Percentiles rank a stretch among this genome's conserved stretches.
Conservation (phyloP, 257 asterid species). For the Rubia yunnanensis region DNA sequence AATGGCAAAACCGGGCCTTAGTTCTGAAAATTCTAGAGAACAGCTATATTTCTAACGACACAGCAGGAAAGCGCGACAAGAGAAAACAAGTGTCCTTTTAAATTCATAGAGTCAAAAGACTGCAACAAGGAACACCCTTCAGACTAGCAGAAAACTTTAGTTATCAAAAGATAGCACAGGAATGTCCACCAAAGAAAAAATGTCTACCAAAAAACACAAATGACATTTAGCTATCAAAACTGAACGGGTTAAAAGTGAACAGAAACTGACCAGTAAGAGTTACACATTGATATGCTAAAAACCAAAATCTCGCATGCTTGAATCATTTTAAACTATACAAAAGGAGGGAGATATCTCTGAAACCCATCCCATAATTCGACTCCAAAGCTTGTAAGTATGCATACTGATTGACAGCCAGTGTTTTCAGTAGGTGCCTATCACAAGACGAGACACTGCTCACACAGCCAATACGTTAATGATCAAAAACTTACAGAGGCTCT, state of each 20-base stretch:
- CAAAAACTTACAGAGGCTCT: not conserved
- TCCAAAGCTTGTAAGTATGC: not conserved
- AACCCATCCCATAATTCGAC: not conserved
- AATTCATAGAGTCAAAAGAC: not conserved
- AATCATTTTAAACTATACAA: too few relatives aligned
- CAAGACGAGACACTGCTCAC: not conserved
- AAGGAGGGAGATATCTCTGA: too few relatives aligned
- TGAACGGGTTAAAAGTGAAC: not conserved
- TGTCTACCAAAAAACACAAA: not conserved
- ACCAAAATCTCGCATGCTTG: too few relatives aligned
- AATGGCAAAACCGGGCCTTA: too few relatives aligned
- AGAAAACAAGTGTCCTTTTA: not conserved
- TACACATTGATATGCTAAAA: too few relatives aligned
- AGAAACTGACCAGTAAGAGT: too few relatives aligned
- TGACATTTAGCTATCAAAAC: not conserved
- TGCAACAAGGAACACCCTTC: not conserved
- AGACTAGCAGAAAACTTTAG: not conserved
- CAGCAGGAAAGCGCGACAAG: not conserved
- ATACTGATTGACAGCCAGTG: not conserved
- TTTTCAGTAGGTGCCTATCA: not conserved
- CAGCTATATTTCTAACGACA: not conserved
- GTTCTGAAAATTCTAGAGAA: too few relatives aligned
- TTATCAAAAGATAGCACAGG: not conserved
- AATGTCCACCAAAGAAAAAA: not conserved
- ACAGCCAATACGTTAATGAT: not conserved